Percentiles rank a stretch among this genome's conserved stretches.
These are phyloP conservation scores for Eucalyptus coolabah DNA, from an alignment of 345 rosid species.

Conservation along the genomic window DNA sequence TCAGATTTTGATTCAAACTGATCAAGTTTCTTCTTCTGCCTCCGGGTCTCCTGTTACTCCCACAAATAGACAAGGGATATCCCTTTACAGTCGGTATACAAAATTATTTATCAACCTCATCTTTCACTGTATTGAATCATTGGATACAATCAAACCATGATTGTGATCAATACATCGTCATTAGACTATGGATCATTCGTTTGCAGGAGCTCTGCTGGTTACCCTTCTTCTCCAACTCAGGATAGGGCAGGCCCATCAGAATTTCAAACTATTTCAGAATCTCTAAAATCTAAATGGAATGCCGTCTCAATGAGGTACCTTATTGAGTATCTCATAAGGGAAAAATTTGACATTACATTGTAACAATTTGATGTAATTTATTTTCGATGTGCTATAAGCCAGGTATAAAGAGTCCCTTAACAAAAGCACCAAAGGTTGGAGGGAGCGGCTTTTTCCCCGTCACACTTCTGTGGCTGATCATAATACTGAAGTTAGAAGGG, in stretches of 20 bases:
- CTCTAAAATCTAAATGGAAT: constrained; percentile 51
- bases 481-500: constrained; percentile 39
- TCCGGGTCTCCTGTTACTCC: constrained; percentile 16
- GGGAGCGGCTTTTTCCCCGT: constrained; percentile 52
- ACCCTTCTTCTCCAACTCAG: constrained; percentile 16
- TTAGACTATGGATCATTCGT: background rate
- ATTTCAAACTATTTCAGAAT: constrained; percentile 50
- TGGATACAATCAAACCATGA: background rate
- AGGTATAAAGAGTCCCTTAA: constrained; percentile 62
- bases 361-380: background rate
- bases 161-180: background rate
- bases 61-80: constrained; percentile 15
- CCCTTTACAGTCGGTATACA: constrained; percentile 27
- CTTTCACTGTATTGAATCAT: background rate
- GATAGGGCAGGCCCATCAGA: constrained; percentile 59
- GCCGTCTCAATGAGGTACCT: constrained; percentile 44
- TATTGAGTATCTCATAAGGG: background rate
- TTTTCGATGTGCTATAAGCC: background rate
- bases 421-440: constrained; percentile 67
- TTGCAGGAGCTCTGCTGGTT: constrained; percentile 13
- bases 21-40: constrained; percentile 12
- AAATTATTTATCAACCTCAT: background rate
- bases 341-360: background rate
- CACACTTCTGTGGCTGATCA: constrained; percentile 17
- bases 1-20: constrained; percentile 7